Evolutionary conservation across 2,329 filamentous ascomycete species (phyloP), one percentile per base, ranked within the genome.

Genomic region (Aspergillus fumigatiaffinis): DNA sequence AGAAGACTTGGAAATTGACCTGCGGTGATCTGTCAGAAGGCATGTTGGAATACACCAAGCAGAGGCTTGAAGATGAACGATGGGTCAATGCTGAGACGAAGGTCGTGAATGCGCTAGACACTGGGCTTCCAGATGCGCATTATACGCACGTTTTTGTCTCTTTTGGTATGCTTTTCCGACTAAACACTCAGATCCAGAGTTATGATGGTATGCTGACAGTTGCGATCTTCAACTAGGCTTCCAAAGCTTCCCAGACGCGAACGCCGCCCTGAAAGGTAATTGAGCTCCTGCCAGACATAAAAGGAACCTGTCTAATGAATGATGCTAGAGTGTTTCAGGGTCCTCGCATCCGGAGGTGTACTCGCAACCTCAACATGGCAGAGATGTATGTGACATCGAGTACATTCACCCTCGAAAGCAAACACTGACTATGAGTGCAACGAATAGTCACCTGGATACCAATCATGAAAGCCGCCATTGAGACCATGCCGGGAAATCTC

Each of bases 31-130:
- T 76, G 23, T 77, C 80, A 0, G 68, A 72, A 1, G 67, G 63
- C 3, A 72, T 82, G 67, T 67, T 84, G 2, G 72, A 71, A 2
- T 61, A 77, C 25, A 68, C 79, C 5, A 71, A 73, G 59, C 69
- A 64, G 53, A 73, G 79, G 35, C 72, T 76, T 14, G 59, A 66
- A 12, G 64, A 61, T 0, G 76, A 82, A 51, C 71, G 69, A 1
- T 85, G 82, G 82, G 64, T 73, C 2, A 80, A 79, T 52, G 71
- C 76, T 0, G 74, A 79, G 60, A 73, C 75, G 0, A 73, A 71
- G 42, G 65, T 76, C 4, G 59, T 81, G 35, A 79, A 85, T 68
- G 80, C 79, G 0, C 78, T 77, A 70, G 78, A 79, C 26, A 79
- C 78, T 12, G 56, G 57, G 1, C 68, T 82, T 6, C 66, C 72